A percentile compares a stretch with the other conserved stretches of the same genome.
Conservation (phyloP, 2,329 filamentous ascomycete species). For the Talaromyces sp. region DNA sequence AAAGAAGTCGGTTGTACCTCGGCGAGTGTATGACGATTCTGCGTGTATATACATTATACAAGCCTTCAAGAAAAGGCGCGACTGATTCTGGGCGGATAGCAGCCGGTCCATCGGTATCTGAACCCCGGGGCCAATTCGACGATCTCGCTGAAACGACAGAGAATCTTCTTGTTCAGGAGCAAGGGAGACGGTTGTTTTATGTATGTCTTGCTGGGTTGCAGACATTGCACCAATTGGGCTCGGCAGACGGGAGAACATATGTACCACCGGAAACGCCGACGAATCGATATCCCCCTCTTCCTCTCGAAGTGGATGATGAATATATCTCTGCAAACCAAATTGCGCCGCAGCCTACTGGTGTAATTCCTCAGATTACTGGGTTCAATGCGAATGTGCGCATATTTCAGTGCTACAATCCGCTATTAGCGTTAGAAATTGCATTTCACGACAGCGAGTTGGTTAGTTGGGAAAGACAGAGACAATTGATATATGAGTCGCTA, state of each 20-base stretch:
- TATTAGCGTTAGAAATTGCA: conserved; percentile 76
- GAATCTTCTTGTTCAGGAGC: conserved; percentile 42
- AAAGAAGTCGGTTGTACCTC: conserved; percentile 41
- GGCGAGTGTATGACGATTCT: conserved; percentile 43
- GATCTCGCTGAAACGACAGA: conserved; percentile 22
- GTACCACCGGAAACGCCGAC: conserved; percentile 73
- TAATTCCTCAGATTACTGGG: conserved; percentile 68
- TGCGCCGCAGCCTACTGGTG: conserved; percentile 64
- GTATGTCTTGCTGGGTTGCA: conserved; percentile 72
- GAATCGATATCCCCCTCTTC: conserved; percentile 74
- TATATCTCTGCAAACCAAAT: conserved; percentile 71
- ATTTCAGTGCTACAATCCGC: conserved; percentile 73
- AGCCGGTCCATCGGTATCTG: conserved; percentile 22
- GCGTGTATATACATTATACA: conserved; percentile 38
- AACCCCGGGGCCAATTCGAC: conserved; percentile 19
- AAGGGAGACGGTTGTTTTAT: conserved; percentile 70
- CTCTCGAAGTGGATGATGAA: conserved; percentile 78
- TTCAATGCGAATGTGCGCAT: conserved; percentile 78
- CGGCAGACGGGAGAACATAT: conserved; percentile 66
- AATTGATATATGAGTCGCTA: conserved; percentile 67
- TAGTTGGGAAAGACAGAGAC: conserved; percentile 72
- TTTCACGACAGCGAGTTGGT: conserved; percentile 75
- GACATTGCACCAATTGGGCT: conserved; percentile 74
- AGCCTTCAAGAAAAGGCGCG: conserved; percentile 21
- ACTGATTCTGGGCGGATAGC: conserved; percentile 12